A percentile compares a stretch with the other conserved stretches of the same genome.
These are phyloP conservation scores for Eutypella sp. DNA, from an alignment of 2,329 filamentous ascomycete genomes.

Conservation along the genomic window DNA sequence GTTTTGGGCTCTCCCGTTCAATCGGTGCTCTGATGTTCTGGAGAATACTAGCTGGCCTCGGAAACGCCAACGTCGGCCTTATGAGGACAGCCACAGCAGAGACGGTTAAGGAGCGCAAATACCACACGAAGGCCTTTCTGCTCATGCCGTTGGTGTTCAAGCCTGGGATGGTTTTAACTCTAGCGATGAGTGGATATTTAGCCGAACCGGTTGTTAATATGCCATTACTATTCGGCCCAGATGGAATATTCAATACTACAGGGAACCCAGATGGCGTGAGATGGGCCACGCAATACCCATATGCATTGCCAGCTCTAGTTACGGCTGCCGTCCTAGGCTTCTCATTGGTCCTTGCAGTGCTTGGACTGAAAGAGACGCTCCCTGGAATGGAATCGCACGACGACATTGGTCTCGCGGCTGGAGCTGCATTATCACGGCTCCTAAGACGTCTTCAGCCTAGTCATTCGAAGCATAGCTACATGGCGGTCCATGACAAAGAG, in stretches of 20 bases:
- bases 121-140: constrained; percentile 38
- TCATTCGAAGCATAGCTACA: constrained; percentile 7
- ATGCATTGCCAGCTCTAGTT: constrained; percentile 37
- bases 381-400: constrained; percentile 23
- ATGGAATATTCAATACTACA: constrained; percentile 29
- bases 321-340: constrained; percentile 30
- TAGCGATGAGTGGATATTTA: constrained; percentile 37
- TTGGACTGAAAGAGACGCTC: constrained; percentile 33
- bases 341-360: constrained; percentile 27
- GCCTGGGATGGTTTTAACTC: constrained; percentile 34
- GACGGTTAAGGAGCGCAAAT: constrained; percentile 66
- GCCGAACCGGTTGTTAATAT: constrained; percentile 37
- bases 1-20: constrained; percentile 62
- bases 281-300: constrained; percentile 39
- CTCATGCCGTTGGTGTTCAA: constrained; percentile 63
- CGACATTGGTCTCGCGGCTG: constrained; percentile 15
- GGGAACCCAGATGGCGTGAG: constrained; percentile 26
- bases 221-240: constrained; percentile 32
- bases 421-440: constrained; percentile 10
- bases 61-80: constrained; percentile 71
- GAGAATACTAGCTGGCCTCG: constrained; percentile 55
- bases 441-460: constrained; percentile 7
- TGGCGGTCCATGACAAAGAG: constrained; percentile 12
- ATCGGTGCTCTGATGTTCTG: constrained; percentile 56
- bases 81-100: constrained; percentile 72